These are phyloP conservation scores for Schizochytrium sp. DNA, from an alignment of 108 stramenopile species.

Conservation along the genomic window DNA sequence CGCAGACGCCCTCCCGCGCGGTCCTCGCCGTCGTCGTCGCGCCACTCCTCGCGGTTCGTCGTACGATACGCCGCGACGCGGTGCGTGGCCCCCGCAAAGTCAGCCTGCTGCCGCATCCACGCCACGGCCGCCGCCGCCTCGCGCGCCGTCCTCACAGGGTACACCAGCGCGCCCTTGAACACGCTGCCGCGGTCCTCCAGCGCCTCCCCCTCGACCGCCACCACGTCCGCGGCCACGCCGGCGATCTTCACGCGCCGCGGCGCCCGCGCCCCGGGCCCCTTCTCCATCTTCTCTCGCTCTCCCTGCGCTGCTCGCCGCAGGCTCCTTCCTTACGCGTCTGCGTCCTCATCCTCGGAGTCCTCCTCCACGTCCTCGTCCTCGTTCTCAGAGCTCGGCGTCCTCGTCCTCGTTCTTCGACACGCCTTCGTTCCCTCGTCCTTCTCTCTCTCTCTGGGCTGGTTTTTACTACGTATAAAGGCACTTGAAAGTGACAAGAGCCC, in stretches of 20 bases:
- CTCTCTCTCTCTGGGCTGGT: no score
- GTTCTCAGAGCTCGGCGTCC: no score
- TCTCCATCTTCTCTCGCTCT: no score
- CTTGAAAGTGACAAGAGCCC: no score
- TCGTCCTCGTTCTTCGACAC: no score
- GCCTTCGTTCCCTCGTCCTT: no score
- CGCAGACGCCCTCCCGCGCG: background rate
- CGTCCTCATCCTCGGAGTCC: no score
- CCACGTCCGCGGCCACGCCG: background rate
- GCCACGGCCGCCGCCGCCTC: background rate
- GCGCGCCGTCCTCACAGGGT: background rate
- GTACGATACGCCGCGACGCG: background rate
- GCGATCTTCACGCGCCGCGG: background rate
- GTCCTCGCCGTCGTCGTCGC: constrained; percentile 3
- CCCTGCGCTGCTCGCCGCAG: no score
- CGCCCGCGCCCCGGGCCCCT: no score
- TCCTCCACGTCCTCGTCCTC: no score
- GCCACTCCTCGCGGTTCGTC: background rate
- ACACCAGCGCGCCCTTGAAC: background rate
- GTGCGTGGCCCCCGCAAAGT: background rate
- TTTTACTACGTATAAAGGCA: no score
- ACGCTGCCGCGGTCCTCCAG: background rate
- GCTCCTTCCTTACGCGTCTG: no score
- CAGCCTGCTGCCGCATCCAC: background rate
- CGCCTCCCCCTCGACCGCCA: background rate